Base-by-base conservation (phyloP, 1,284 basidiomycete species). In the Malassezia sympodialis region DNA sequence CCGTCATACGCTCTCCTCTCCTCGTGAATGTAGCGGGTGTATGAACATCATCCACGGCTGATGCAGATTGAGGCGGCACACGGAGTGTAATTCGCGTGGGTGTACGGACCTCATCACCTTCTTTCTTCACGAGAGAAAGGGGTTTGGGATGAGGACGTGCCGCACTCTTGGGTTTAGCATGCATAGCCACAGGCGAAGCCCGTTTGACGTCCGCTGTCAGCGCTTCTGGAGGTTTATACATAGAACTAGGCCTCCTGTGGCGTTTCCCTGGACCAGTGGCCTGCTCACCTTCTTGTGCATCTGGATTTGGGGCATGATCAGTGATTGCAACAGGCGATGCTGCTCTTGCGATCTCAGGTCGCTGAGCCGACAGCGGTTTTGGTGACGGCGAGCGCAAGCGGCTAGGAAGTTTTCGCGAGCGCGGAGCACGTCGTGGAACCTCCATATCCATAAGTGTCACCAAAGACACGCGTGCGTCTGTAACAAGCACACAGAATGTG, bases 161-260 rank as follows among this genome's bases (percentile, higher is more conserved):
- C 17, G 34, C 34, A n/a, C 34, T 39, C n/a, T 35, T 35, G 46
- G 26, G 34, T 39, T 39, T 39, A 17, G 37, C 21, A 23, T 17
- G 11, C 21, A 24, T 7, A 31, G 28, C 19, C 21, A 30, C 39
- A 37, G 42, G 17, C 15, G 42, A 34, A 2, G 55, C 43, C 8
- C 56, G 54, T 8, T 55, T 60, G 8, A 58, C 49, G 37, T 58
- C 60, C 2, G 63, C 53, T 34, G 65, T 67, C 40, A 67, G 52
- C 19, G 65, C 64, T 45, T 64, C 61, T 26, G 65, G 65, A 0
- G 65, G 65, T 34, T 59, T 57, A 51, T 67, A 66, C 66, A 67
- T 67, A 55, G 59, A 58, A 58, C 63, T 65, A 10, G 65, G 65
- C 14, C 65, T 62, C 39, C 65, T 62, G 44, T 66, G 63, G 30